A percentile compares a stretch with the other conserved stretches of the same genome.
Evolutionary conservation across 2,329 filamentous ascomycete species (phyloP).

Genomic region (Aspergillus sp.): DNA sequence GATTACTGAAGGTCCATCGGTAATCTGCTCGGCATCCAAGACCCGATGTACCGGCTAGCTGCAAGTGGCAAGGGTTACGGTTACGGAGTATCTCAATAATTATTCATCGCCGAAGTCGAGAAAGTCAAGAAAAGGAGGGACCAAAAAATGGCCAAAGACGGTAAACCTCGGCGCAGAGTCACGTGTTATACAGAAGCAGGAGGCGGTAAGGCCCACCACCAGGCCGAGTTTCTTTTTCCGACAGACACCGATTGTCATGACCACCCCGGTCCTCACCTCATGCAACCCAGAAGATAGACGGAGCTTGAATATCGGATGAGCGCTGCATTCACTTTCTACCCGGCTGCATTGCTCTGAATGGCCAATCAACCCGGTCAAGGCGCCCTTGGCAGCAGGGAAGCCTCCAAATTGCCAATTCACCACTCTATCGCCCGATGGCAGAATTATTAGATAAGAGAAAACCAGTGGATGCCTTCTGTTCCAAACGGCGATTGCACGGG

Average conservation of each 20-base stretch:
- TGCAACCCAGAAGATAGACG: neutral
- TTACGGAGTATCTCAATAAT: neutral
- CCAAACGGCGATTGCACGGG: neutral
- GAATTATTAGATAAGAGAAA: slow-evolving; percentile 7
- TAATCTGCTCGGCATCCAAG: neutral
- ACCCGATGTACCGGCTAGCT: neutral
- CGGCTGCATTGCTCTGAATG: neutral
- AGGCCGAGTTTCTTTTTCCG: neutral
- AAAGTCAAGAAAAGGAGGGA: neutral
- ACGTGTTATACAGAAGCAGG: neutral
- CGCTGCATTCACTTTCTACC: neutral
- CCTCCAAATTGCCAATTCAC: neutral
- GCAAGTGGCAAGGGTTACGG: neutral
- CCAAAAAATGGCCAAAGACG: neutral
- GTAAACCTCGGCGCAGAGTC: neutral
- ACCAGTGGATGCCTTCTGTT: neutral
- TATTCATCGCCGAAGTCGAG: neutral
- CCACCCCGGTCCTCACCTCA: neutral
- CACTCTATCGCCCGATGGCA: neutral
- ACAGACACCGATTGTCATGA: neutral
- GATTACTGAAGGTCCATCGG: neutral
- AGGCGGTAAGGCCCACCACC: neutral
- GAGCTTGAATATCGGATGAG: neutral
- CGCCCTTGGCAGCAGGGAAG: neutral
- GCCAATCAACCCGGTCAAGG: neutral